These are phyloP conservation scores for Leishmania turanica DNA, from an alignment of 208 protist species.

Conservation along the genomic window DNA sequence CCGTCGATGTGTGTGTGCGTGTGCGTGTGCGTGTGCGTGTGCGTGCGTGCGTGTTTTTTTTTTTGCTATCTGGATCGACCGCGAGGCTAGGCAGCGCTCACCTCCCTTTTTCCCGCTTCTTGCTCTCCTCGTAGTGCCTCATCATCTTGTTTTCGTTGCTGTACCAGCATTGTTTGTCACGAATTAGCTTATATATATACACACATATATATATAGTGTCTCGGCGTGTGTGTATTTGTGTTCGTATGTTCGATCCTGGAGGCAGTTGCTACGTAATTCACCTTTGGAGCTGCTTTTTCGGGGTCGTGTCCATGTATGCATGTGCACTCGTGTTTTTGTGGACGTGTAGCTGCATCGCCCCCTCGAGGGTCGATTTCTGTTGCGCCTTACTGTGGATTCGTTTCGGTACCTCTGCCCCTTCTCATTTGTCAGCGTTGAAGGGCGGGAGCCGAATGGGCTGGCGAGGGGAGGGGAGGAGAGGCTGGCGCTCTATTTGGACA, in stretches of 20 bases:
- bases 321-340: background rate
- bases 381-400: too few relatives aligned
- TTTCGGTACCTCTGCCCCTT: background rate
- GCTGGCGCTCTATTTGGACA: background rate
- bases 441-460: background rate
- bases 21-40: background rate
- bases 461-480: background rate
- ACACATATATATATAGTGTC: background rate
- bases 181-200: background rate
- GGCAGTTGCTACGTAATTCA: background rate
- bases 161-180: background rate
- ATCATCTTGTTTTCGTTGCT: background rate
- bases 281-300: background rate
- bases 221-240: background rate
- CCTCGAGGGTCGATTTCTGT: too few relatives aligned
- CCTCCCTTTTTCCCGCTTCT: background rate
- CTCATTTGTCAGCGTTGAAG: background rate
- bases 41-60: background rate
- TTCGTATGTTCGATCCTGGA: background rate
- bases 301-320: background rate
- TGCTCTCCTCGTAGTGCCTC: too few relatives aligned
- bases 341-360: too few relatives aligned
- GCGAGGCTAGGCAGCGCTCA: too few relatives aligned
- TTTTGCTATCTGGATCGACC: background rate
- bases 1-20: background rate